Conservation (phyloP, 257 asterid species). For the Nicotiana otophora region DNA sequence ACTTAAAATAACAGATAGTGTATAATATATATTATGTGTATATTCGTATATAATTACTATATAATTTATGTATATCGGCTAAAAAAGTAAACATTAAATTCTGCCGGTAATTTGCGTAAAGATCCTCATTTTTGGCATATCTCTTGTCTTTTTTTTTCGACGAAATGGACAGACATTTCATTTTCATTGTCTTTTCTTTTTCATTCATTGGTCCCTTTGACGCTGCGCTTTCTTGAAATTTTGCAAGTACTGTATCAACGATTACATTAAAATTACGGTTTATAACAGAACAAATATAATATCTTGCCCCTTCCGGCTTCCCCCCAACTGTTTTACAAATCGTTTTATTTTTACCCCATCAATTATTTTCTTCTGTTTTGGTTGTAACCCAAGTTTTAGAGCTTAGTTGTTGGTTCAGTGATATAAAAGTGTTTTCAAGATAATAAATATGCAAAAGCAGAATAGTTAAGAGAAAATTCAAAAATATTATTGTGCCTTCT, state of each 20-base stretch:
- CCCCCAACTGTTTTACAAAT: not conserved
- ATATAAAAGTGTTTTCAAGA: not conserved
- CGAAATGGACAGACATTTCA: no score
- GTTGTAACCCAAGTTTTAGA: not conserved
- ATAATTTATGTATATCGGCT: no score
- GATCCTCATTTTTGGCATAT: no score
- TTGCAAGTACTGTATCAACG: not conserved
- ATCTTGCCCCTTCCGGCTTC: not conserved
- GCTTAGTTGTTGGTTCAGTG: not conserved
- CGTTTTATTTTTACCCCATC: not conserved
- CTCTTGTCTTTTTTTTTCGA: no score
- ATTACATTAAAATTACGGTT: not conserved
- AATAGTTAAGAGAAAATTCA: not conserved
- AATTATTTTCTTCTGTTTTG: not conserved
- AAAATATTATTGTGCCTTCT: not conserved
- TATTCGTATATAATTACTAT: no score
- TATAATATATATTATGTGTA: no score
- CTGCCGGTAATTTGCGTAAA: no score
- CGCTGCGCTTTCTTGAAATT: not conserved
- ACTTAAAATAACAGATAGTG: no score
- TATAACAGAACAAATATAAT: not conserved
- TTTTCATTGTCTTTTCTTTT: no score
- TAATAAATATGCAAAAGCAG: not conserved
- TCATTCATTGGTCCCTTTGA: not conserved
- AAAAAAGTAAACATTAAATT: no score